These are phyloP conservation scores for Hippophae tibetana DNA, from an alignment of 306 rosid species.

Conservation along the genomic window DNA sequence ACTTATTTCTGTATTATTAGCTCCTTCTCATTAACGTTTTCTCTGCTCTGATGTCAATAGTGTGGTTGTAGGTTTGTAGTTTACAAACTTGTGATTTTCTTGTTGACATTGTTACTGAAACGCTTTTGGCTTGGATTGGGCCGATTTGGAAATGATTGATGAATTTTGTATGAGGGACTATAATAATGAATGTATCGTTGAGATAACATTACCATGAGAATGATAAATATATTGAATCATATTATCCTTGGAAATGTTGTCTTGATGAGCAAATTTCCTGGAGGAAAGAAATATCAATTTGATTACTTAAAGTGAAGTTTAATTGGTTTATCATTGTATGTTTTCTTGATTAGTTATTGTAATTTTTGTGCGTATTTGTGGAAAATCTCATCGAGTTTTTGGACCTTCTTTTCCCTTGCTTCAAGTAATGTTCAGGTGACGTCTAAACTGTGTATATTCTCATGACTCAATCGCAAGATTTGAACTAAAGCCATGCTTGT, in stretches of 20 bases:
- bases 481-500: too few species aligned
- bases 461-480: too few species aligned
- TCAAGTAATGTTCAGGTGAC: too few species aligned
- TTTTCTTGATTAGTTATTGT: too few species aligned
- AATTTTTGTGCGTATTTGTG: too few species aligned
- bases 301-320: not conserved
- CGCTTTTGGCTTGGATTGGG: not conserved
- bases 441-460: too few species aligned
- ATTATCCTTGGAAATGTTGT: not conserved
- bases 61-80: too few species aligned
- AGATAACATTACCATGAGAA: not conserved
- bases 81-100: not conserved
- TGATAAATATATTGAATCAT: not conserved
- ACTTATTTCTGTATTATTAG: not conserved
- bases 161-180: not conserved
- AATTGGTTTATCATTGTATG: not conserved
- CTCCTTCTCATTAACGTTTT: not conserved
- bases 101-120: not conserved
- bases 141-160: not conserved
- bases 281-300: not conserved
- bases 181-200: not conserved
- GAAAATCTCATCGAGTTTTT: too few species aligned
- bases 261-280: not conserved
- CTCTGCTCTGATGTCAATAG: not conserved
- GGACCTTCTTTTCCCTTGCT: too few species aligned